phyloP scores from a whole-genome alignment of 306 rosid species.

The Fragaria iinumae region DNA sequence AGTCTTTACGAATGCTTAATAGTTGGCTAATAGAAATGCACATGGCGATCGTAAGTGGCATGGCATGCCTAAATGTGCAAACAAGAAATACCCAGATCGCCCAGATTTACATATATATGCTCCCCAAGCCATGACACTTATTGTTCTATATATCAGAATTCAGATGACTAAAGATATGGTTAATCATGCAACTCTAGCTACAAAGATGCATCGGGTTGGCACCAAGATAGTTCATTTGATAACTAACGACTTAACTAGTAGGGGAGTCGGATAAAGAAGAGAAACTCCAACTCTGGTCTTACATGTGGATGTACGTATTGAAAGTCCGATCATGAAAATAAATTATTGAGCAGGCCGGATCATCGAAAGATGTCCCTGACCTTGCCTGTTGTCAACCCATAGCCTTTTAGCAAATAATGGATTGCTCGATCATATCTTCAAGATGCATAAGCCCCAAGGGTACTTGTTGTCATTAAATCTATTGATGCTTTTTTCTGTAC shows the following conservation, averaged over 20 bases:
- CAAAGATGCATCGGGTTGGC: neutral
- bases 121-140: neutral
- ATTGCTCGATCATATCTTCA: neutral
- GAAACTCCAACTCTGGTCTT: neutral
- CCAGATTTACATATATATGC: neutral
- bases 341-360: neutral
- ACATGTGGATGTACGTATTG: too few relatives aligned
- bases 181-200: neutral
- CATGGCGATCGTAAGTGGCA: slow-evolving; percentile 1
- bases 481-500: too few relatives aligned
- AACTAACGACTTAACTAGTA: neutral
- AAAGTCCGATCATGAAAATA: too few relatives aligned
- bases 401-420: neutral
- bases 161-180: neutral
- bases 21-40: neutral
- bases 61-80: slow-evolving; percentile 10
- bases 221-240: neutral
- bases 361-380: neutral
- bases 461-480: too few relatives aligned
- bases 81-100: neutral
- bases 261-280: neutral
- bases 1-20: neutral
- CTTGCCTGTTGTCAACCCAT: neutral
- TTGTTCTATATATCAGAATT: neutral
- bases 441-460: neutral